phyloP scores from a whole-genome alignment of 352 stramenopile genomes.

The Phytopythium ostracodes region DNA sequence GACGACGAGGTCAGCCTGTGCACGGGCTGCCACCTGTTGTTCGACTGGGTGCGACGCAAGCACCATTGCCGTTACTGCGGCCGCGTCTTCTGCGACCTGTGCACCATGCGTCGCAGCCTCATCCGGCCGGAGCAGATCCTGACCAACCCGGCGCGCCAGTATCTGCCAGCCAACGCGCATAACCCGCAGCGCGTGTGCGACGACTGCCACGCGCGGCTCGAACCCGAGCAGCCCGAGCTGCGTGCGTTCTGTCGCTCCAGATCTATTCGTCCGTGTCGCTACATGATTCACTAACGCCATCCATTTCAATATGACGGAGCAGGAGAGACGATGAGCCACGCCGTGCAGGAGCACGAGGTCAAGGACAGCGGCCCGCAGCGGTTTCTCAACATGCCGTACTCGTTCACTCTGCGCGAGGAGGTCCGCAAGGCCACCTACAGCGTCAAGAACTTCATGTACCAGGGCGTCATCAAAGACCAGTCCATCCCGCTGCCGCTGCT shows the following conservation, averaged over 20 bases:
- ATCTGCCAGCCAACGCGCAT: constrained; percentile 72
- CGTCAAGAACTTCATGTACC: constrained; percentile 90
- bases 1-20: constrained; percentile 80
- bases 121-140: constrained; percentile 78
- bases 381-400: constrained; percentile 84
- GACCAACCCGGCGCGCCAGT: constrained; percentile 60
- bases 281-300: too few species aligned
- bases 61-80: constrained; percentile 88
- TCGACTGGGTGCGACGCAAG: constrained; percentile 87
- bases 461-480: constrained; percentile 87
- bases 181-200: constrained; percentile 85
- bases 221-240: constrained; percentile 58
- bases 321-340: constrained; percentile 77
- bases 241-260: constrained; percentile 37
- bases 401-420: constrained; percentile 89
- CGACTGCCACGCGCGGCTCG: constrained; percentile 56
- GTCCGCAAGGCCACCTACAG: constrained; percentile 92
- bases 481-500: constrained; percentile 88
- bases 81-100: constrained; percentile 75
- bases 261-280: too few species aligned
- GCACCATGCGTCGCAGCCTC: constrained; percentile 62
- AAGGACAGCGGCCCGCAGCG: constrained; percentile 56
- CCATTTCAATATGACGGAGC: too few species aligned
- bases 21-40: constrained; percentile 73
- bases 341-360: constrained; percentile 71